A percentile compares a stretch with the other conserved stretches of the same genome.
phyloP scores from a whole-genome alignment of 1,284 basidiomycete species.

The Ustilago loliicola region DNA sequence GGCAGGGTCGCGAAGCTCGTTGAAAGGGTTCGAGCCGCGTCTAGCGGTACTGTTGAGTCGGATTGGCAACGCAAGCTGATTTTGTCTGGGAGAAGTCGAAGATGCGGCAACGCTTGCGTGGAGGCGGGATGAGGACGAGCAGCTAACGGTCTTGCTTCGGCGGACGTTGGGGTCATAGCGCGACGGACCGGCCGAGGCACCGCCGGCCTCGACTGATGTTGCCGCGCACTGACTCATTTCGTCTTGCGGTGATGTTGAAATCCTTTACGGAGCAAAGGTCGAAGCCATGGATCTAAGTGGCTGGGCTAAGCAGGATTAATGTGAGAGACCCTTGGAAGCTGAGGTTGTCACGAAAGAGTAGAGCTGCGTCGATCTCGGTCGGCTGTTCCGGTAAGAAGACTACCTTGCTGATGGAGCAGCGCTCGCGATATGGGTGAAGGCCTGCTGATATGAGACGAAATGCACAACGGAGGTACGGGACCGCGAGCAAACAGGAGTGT shows the following conservation, averaged over 20 bases:
- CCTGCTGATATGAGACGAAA: not conserved
- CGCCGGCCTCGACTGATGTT: constrained; percentile 20
- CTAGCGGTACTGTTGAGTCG: constrained; percentile 7
- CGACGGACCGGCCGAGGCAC: constrained; percentile 22
- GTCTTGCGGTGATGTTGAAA: constrained; percentile 3
- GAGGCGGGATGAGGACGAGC: constrained; percentile 9
- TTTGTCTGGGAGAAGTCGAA: not conserved
- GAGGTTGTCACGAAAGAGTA: not conserved
- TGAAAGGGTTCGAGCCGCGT: not conserved
- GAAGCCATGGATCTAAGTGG: constrained; percentile 4
- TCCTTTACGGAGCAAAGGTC: not conserved
- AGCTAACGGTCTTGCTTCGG: constrained; percentile 38
- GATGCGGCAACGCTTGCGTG: constrained; percentile 1
- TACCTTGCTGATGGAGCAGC: not conserved
- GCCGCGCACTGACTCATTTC: constrained; percentile 24
- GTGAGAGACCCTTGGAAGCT: not conserved
- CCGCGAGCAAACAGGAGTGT: not conserved
- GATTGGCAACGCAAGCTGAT: constrained; percentile 24
- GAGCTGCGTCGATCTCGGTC: not conserved
- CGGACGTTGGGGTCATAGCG: constrained; percentile 18
- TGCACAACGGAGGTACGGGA: not conserved
- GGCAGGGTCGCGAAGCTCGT: constrained; percentile 19
- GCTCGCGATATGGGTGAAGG: not conserved
- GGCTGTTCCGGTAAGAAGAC: not conserved
- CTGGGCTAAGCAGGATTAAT: not conserved